Evolutionary conservation across 2,329 filamentous ascomycete genomes (phyloP).

Genomic region (Diaporthe batatas): DNA sequence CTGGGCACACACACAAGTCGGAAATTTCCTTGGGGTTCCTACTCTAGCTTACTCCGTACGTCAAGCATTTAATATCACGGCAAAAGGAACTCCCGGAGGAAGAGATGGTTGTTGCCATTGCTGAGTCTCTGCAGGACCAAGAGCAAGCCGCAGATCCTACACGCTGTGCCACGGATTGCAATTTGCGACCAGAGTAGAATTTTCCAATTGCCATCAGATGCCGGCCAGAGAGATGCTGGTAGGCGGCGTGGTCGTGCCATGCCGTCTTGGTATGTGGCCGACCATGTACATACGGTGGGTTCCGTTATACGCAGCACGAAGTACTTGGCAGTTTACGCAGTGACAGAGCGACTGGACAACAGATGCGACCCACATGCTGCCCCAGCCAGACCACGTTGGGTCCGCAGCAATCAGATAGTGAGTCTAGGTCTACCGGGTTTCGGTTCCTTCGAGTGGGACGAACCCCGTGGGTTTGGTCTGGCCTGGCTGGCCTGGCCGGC

Average conservation of each 20-base stretch:
- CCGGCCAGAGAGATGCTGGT: conserved; percentile 1
- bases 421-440: conserved; percentile 31
- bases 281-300: conserved; percentile 7
- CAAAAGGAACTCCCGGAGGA: conserved; percentile 26
- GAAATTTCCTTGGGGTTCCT: conserved; percentile 32
- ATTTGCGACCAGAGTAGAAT: not conserved
- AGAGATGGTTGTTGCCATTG: conserved; percentile 16
- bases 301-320: not conserved
- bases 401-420: conserved; percentile 8
- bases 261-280: conserved; percentile 26
- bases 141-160: conserved; percentile 25
- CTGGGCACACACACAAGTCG: conserved; percentile 3
- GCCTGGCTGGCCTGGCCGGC: conserved; percentile 10
- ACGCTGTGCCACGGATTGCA: conserved; percentile 20
- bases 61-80: conserved; percentile 22
- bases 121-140: conserved; percentile 29
- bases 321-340: not conserved
- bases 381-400: conserved; percentile 28
- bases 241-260: conserved; percentile 7
- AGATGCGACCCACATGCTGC: conserved; percentile 17
- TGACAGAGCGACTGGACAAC: conserved; percentile 9
- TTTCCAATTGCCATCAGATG: conserved; percentile 5
- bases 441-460: conserved; percentile 32
- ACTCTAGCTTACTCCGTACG: conserved; percentile 1
- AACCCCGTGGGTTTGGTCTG: conserved; percentile 25